A percentile compares a stretch with the other conserved stretches of the same genome.
Evolutionary conservation across 2,329 filamentous ascomycete genomes (phyloP).

Genomic region (Fusarium caatingaense): DNA sequence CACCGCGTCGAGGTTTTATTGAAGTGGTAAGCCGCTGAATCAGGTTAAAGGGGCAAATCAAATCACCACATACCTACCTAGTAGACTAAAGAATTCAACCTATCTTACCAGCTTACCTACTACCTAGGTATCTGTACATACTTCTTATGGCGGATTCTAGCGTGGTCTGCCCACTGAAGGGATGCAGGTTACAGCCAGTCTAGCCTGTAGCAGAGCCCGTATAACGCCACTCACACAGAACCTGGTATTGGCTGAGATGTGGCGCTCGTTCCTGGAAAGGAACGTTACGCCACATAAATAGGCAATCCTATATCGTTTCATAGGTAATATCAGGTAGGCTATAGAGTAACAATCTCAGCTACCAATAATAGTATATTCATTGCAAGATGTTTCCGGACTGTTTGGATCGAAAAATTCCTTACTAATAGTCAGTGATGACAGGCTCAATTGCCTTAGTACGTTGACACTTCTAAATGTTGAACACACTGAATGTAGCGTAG

Average conservation of each 20-base stretch:
- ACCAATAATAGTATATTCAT: neutral
- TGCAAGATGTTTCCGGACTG: neutral
- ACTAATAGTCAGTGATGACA: neutral
- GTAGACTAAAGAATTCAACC: neutral
- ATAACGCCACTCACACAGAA: constrained; percentile 14
- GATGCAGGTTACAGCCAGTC: neutral
- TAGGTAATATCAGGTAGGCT: no score
- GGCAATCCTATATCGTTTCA: neutral
- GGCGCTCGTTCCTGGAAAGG: constrained; percentile 19
- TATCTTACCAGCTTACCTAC: neutral
- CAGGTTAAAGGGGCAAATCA: constrained; percentile 32
- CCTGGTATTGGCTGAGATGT: constrained; percentile 14
- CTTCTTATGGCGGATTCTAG: constrained; percentile 8
- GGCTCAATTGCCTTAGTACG: neutral
- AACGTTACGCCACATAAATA: constrained; percentile 26
- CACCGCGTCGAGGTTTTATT: constrained; percentile 2
- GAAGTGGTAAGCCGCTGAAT: constrained; percentile 1
- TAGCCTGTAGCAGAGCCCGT: neutral
- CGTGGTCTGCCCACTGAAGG: constrained; percentile 11
- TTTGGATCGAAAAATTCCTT: neutral
- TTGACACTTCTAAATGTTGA: neutral
- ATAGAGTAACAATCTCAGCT: neutral
- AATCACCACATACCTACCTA: neutral
- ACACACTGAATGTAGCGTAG: neutral
- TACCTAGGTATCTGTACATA: neutral